Conservation (phyloP, 2,329 filamentous ascomycete species). For the Camillea tinctor region DNA sequence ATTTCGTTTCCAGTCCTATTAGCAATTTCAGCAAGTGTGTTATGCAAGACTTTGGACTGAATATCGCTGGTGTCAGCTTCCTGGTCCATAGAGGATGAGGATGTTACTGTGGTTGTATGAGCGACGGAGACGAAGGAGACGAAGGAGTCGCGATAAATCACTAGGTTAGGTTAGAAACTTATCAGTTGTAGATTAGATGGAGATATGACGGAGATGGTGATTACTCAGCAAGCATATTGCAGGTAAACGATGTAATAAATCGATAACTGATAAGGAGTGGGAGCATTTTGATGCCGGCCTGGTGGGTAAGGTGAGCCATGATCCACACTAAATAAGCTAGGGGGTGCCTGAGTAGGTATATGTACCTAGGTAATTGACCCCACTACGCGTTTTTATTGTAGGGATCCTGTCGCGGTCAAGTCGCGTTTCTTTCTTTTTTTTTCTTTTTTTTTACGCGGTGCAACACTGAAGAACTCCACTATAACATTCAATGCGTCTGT, state of each 20-base stretch:
- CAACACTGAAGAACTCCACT: neutral
- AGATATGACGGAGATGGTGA: no score
- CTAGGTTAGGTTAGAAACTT: no score
- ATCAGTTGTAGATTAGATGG: no score
- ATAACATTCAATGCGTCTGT: neutral
- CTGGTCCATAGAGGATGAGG: conserved; percentile 30
- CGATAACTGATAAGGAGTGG: no score
- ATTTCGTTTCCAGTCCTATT: conserved; percentile 29
- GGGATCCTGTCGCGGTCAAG: conserved; percentile 7
- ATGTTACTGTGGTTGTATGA: neutral
- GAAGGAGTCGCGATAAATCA: neutral
- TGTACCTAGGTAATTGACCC: neutral
- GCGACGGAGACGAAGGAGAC: conserved; percentile 1
- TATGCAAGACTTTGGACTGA: conserved; percentile 42
- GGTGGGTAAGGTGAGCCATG: no score
- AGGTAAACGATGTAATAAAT: no score
- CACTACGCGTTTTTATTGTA: conserved; percentile 15
- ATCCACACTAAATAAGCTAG: no score
- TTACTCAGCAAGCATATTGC: no score
- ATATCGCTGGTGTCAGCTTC: conserved; percentile 35
- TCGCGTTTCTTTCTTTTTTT: conserved; percentile 8
- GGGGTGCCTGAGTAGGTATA: no score
- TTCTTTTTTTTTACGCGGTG: no score
- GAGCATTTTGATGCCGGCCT: no score
- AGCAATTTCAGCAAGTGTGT: conserved; percentile 42